A percentile compares a stretch with the other conserved stretches of the same genome.
phyloP scores from a whole-genome alignment of 805 yeast genomes.

The Candida ficus region DNA sequence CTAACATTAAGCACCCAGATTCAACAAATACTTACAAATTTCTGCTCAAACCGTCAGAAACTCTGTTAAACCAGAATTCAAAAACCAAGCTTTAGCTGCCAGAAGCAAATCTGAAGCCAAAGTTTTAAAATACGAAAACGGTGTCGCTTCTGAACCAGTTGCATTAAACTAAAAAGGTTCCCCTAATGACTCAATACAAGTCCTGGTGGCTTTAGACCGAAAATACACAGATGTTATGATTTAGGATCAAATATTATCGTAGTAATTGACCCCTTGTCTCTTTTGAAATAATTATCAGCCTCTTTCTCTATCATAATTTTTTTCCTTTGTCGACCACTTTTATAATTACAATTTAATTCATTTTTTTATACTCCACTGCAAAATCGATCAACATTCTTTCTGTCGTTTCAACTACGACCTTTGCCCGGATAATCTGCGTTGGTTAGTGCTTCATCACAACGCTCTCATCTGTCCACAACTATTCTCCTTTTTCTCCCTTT shows the following conservation, averaged over 20 bases:
- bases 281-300: no score
- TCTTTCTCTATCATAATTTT: no score
- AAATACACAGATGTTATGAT: slow-evolving; percentile 6
- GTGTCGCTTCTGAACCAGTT: slow-evolving; percentile 39
- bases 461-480: no score
- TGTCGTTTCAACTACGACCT: no score
- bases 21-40: slow-evolving; percentile 85
- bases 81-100: slow-evolving; percentile 59
- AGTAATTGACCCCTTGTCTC: no score
- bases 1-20: slow-evolving; percentile 27
- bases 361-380: no score
- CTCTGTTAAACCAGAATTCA: slow-evolving; percentile 82
- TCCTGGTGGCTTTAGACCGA: slow-evolving; percentile 7
- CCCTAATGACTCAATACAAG: not conserved
- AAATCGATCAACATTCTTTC: no score
- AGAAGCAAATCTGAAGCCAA: slow-evolving; percentile 74
- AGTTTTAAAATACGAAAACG: slow-evolving; percentile 67
- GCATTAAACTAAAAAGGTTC: slow-evolving; percentile 24
- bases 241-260: not conserved
- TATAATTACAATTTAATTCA: no score
- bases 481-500: no score
- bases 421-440: no score
- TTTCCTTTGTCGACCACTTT: no score
- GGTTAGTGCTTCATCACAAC: no score
- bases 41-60: slow-evolving; percentile 86